Evolutionary conservation across 2,329 filamentous ascomycete species (phyloP), one percentile per base, ranked within the genome.

Genomic region (Cytospora chrysosperma): DNA sequence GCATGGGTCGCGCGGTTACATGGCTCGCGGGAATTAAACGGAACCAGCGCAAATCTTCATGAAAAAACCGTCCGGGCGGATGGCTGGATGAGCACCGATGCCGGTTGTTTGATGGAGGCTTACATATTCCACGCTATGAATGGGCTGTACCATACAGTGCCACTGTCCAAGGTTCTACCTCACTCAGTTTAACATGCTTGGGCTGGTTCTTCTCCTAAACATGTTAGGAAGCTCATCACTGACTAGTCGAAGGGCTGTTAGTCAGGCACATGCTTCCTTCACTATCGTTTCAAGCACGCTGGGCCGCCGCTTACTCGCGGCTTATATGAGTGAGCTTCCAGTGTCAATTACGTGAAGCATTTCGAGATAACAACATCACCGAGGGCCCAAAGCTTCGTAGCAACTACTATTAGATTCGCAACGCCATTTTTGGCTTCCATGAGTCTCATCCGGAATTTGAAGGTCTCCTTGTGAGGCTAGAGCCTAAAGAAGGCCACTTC

Each of bases 381-480:
- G 62, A 68, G 17, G 61, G 72, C 1, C 71, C 69, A 4, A 63
- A 61, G 3, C 62, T 72, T 10, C 71, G 72, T 21, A 62, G 71
- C 64, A 58, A 17, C 60, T 69, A 24, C 10, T 12, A 30, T 4
- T 30, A 70, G 68, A 68, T 19, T 26, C 13, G 24, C 2, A 24
- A 13, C 1, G 2, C 13, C 26, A 30, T 8, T n/a, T 13, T 12
- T 60, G n/a, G 13, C 2, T 0, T 4, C 4, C 19, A 19, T 21
- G 17, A 0, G 1, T 47, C 37, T 55, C 21, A 59, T 30, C 19
- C 2, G 17, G 9, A 24, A 7, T n/a, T 10, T 54, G 13, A 1
- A 71, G 69, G 70, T 0, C 68, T 69, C 0, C 54, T 72, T 0
- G 56, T 71, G 9, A 67, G 65, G 15, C 70, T 71, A 51, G 64